Base-by-base conservation (phyloP, 1,284 basidiomycete genomes). In the Entoloma clypeatum region DNA sequence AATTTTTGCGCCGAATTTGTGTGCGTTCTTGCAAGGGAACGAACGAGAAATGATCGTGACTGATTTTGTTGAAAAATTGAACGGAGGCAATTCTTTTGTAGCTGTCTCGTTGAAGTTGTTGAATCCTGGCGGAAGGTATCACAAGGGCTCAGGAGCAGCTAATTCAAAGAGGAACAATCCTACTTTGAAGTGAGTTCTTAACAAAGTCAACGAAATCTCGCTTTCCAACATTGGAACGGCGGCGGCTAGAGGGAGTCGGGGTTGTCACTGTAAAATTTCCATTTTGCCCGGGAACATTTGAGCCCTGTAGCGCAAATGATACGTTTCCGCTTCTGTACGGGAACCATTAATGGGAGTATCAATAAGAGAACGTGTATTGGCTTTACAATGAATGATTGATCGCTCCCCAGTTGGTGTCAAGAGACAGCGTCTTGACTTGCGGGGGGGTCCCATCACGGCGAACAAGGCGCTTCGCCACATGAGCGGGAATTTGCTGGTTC, bases 351-450 rank as follows among this genome's bases (percentile, higher is more conserved):
- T n/a, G n/a, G n/a, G n/a, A n/a, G n/a, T n/a, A n/a, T 13, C 6
- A 29, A 21, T 2, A 17, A 4, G 21, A 19, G 13, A 13, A 11
- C n/a, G 10, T 4, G 6, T 18, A 18, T 29, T 16, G 4, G 3
- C 47, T 51, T 32, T 51, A 63, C 64, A 53, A 52, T 14, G 54
- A 45, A n/a, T 59, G 50, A 42, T 68, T 62, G 8, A 62, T 55
- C 4, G 60, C 57, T 11, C 45, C 51, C 44, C 71, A 77, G 38
- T 70, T 55, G 1, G 67, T 72, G 47, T 72, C 67, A 6, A 79
- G 50, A 4, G 55, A 40, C 4, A 77, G 58, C 1, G 63, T 68
- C 39, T 66, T 63, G 16, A 77, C 74, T 19, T 56, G 41, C 6
- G 65, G 63, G 7, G 56, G 44, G 1, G 45, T 45, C 4, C 59